Conservation (phyloP, 1,284 basidiomycete species). For the Xerocomus amazonicus region DNA sequence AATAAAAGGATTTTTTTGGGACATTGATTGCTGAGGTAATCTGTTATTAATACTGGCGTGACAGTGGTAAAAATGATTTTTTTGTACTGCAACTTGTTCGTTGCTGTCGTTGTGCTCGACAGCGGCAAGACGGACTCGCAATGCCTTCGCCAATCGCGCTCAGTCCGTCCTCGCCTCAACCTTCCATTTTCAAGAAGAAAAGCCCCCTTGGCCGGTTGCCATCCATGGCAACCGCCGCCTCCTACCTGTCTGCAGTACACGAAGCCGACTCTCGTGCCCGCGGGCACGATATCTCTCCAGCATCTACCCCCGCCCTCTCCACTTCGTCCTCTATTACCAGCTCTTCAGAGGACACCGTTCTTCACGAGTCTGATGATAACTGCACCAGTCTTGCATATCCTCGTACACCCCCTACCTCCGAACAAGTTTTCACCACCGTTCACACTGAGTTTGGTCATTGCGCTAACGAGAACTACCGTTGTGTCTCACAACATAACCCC, state of each 20-base stretch:
- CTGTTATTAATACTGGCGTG: conserved; percentile 26
- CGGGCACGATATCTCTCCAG: conserved; percentile 31
- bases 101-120: conserved; percentile 1
- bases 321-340: conserved; percentile 63
- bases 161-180: conserved; percentile 40
- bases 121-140: conserved; percentile 3
- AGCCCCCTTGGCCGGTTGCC: conserved; percentile 43
- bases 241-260: conserved; percentile 68
- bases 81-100: conserved; percentile 10
- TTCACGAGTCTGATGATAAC: conserved; percentile 49
- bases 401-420: conserved; percentile 63
- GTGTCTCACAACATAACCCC: conserved; percentile 58
- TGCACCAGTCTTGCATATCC: conserved; percentile 54
- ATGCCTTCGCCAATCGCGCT: conserved; percentile 56
- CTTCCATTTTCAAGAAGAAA: conserved; percentile 64
- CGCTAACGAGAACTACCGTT: conserved; percentile 65
- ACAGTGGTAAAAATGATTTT: conserved; percentile 13
- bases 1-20: no score
- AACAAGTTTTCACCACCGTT: conserved; percentile 69
- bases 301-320: conserved; percentile 63
- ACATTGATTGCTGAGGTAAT: conserved; percentile 27
- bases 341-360: conserved; percentile 59
- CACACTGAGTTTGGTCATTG: conserved; percentile 89
- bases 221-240: conserved; percentile 58
- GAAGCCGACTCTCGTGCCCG: conserved; percentile 63